Percentiles rank a stretch among this genome's conserved stretches.
Conservation (phyloP, 2,329 filamentous ascomycete species). For the Amauroascus niger region DNA sequence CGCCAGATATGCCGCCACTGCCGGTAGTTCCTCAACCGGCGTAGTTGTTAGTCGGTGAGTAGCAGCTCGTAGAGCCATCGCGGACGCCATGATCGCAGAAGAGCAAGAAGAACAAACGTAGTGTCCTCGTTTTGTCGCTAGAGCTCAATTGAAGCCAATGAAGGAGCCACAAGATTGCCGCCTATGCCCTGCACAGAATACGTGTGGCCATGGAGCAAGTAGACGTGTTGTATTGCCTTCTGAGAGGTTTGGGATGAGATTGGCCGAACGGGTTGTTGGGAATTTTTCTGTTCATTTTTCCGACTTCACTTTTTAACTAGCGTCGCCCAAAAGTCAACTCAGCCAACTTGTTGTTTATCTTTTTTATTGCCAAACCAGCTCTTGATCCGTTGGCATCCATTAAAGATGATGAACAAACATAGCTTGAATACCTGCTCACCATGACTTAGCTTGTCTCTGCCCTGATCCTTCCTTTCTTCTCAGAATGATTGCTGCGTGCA, state of each 20-base stretch:
- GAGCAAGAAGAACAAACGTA: not conserved
- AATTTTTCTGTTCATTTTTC: too few relatives aligned
- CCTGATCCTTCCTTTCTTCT: not conserved
- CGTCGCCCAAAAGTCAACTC: not conserved
- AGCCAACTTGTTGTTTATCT: not conserved
- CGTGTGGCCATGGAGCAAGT: not conserved
- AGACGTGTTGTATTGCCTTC: not conserved
- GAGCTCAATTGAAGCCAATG: not conserved
- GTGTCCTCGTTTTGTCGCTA: not conserved
- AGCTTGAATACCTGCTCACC: not conserved
- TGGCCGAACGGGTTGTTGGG: not conserved
- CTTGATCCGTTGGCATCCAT: not conserved
- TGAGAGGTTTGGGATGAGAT: not conserved
- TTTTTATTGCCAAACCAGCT: too few relatives aligned
- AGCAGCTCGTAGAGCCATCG: slow-evolving; percentile 35
- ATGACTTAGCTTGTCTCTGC: not conserved
- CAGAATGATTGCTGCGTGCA: not conserved
- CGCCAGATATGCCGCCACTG: slow-evolving; percentile 60
- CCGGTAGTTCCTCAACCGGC: slow-evolving; percentile 61
- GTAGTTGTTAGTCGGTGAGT: slow-evolving; percentile 55
- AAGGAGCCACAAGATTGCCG: not conserved
- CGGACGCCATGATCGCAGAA: slow-evolving; percentile 21
- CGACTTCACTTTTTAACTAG: not conserved
- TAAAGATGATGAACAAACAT: not conserved
- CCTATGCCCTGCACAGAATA: not conserved